A percentile compares a stretch with the other conserved stretches of the same genome.
phyloP scores from a whole-genome alignment of 106 monocot genomes.

The Ottelia alismoides region DNA sequence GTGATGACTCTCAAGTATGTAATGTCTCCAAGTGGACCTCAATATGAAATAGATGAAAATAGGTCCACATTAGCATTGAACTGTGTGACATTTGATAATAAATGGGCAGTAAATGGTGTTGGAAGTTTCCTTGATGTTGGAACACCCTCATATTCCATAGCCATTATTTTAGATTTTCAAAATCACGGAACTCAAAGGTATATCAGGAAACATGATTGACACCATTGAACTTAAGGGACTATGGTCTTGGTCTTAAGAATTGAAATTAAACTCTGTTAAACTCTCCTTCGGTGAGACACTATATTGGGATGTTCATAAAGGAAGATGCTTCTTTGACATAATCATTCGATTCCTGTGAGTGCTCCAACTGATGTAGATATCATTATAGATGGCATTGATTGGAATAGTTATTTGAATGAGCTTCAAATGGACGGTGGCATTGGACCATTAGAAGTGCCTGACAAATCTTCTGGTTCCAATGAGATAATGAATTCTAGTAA shows the following conservation, averaged over 20 bases:
- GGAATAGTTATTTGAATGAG: conserved; percentile 75
- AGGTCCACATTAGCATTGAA: conserved; percentile 47
- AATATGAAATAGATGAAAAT: conserved; percentile 47
- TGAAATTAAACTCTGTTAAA: conserved; percentile 60
- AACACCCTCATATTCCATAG: conserved; percentile 25
- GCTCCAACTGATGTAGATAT: conserved; percentile 19
- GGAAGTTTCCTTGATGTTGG: conserved; percentile 38
- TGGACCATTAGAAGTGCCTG: conserved; percentile 29
- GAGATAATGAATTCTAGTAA: conserved; percentile 66
- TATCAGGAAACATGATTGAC: conserved; percentile 65
- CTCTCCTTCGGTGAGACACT: conserved; percentile 51
- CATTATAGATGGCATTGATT: conserved; percentile 55
- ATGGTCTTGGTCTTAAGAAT: conserved; percentile 76
- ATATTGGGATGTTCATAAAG: conserved; percentile 25
- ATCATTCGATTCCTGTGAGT: conserved; percentile 10
- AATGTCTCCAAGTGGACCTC: conserved; percentile 31
- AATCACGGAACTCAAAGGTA: conserved; percentile 56
- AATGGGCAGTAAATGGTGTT: conserved; percentile 61
- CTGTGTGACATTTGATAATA: conserved; percentile 33
- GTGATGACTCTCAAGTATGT: no score
- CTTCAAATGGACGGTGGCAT: conserved; percentile 89
- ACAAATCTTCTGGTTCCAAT: conserved; percentile 58
- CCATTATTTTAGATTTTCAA: conserved; percentile 30
- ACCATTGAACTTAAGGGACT: conserved; percentile 79
- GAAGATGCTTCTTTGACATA: conserved; percentile 73